Conservation (phyloP, 2,329 filamentous ascomycete species). For the Dryadomyces quercivorus region DNA sequence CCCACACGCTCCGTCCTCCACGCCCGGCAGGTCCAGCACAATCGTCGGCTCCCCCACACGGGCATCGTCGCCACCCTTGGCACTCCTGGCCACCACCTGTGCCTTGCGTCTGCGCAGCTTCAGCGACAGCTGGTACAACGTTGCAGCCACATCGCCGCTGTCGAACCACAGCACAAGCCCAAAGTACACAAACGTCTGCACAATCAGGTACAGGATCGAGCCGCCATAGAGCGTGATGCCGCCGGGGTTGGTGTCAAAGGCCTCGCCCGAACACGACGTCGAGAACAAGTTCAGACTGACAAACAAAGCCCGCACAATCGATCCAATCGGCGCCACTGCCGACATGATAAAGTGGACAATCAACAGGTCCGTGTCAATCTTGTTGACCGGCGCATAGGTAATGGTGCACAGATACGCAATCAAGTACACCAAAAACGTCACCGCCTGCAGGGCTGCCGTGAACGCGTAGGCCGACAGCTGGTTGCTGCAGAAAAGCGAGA, state of each 20-base stretch:
- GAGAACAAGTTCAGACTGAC: constrained; percentile 75
- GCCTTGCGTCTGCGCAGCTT: neutral
- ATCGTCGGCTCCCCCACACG: neutral
- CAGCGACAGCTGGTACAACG: constrained; percentile 22
- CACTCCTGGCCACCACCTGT: neutral
- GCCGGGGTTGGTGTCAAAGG: constrained; percentile 56
- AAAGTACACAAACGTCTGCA: constrained; percentile 63
- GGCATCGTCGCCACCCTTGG: neutral
- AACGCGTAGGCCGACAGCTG: constrained; percentile 80
- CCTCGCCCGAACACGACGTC: constrained; percentile 54
- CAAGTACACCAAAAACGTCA: constrained; percentile 59
- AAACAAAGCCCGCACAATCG: constrained; percentile 61
- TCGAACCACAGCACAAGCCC: constrained; percentile 68
- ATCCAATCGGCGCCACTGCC: constrained; percentile 64
- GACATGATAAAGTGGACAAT: constrained; percentile 67
- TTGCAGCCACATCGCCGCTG: constrained; percentile 50
- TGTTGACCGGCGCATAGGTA: constrained; percentile 59
- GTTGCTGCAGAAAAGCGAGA: constrained; percentile 67
- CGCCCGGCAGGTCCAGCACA: neutral
- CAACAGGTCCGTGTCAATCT: constrained; percentile 54
- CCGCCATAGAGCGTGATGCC: constrained; percentile 67
- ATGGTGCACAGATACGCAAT: constrained; percentile 60
- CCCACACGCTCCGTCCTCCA: constrained; percentile 34
- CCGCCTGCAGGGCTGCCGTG: constrained; percentile 62
- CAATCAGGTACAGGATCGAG: constrained; percentile 68